A percentile compares a stretch with the other conserved stretches of the same genome.
These are phyloP conservation scores for Rhizopogon sp. DNA, from an alignment of 768 basidiomycete genomes.

Conservation along the genomic window DNA sequence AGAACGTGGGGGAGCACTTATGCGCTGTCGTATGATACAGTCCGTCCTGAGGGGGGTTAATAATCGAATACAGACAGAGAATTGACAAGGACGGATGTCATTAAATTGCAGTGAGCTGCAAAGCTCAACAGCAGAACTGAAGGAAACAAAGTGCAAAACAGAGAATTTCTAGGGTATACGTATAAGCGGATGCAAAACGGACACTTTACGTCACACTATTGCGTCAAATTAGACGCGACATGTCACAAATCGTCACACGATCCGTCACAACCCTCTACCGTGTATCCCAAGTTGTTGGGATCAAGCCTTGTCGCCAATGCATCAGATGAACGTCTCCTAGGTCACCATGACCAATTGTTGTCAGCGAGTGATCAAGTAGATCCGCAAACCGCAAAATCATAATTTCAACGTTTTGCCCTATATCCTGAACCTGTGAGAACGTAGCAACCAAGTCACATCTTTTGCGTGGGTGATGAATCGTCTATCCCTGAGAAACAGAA, in stretches of 20 bases:
- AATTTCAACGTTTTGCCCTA: neutral
- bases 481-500: neutral
- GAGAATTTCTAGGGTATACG: constrained; percentile 4
- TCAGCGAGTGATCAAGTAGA: neutral
- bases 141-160: neutral
- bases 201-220: constrained; percentile 1
- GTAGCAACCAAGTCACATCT: neutral
- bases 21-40: constrained; percentile 1
- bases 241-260: neutral
- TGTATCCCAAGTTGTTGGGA: no score
- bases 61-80: neutral
- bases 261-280: neutral
- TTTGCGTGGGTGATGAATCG: neutral
- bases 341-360: no score
- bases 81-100: neutral
- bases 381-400: neutral
- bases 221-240: neutral
- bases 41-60: neutral
- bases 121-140: neutral
- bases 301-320: no score
- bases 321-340: no score
- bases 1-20: neutral
- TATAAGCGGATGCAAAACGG: neutral
- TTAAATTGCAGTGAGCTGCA: neutral
- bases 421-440: neutral